Evolutionary conservation across 2,329 filamentous ascomycete genomes (phyloP).

Genomic region (Rutstroemia sydowiana): DNA sequence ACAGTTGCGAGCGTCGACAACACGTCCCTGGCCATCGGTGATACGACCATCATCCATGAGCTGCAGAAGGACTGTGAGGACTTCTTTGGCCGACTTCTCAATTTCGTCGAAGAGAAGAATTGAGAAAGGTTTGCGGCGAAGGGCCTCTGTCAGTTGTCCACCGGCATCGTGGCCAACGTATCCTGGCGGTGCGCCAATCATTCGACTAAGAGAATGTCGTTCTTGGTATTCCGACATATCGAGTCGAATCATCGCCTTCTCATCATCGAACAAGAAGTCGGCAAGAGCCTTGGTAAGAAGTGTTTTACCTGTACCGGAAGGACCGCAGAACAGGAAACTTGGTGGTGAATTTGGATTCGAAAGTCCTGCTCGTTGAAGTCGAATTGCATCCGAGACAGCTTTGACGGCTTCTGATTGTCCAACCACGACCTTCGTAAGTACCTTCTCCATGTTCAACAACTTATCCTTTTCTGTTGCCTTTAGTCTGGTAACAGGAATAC

Average conservation of each 20-base stretch:
- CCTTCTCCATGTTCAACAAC: constrained; percentile 92
- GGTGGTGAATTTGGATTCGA: constrained; percentile 94
- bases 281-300: constrained; percentile 93
- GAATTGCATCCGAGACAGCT: constrained; percentile 91
- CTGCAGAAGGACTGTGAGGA: constrained; percentile 93
- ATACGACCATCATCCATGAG: constrained; percentile 99
- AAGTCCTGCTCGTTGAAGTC: constrained; percentile 88
- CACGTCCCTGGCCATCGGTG: constrained; percentile 91
- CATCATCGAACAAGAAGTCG: constrained; percentile 95
- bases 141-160: constrained; percentile 88
- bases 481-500: constrained; percentile 89
- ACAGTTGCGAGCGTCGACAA: constrained; percentile 94
- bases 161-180: constrained; percentile 96
- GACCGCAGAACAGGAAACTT: constrained; percentile 97
- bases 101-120: constrained; percentile 97
- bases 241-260: constrained; percentile 96
- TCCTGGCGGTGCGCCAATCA: constrained; percentile 95
- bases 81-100: constrained; percentile 96
- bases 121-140: constrained; percentile 92
- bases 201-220: constrained; percentile 85
- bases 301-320: constrained; percentile 96
- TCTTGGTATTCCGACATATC: constrained; percentile 99
- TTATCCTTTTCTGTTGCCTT: constrained; percentile 97
- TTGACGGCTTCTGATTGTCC: constrained; percentile 91
- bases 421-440: constrained; percentile 75